phyloP scores from a whole-genome alignment of 1,284 basidiomycete genomes.

The Cryptococcus sp. region DNA sequence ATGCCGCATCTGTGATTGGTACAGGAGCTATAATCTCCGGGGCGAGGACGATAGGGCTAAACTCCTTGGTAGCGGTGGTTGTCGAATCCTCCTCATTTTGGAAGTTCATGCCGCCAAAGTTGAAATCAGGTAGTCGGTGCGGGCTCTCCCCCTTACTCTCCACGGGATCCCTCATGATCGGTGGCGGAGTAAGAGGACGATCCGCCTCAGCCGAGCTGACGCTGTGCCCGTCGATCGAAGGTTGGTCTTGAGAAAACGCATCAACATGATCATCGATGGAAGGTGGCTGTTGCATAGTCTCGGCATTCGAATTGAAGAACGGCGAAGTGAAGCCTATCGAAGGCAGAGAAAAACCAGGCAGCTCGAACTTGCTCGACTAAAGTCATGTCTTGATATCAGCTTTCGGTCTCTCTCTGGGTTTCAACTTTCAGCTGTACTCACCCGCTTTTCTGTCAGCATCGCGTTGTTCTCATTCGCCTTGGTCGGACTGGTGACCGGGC shows the following conservation, averaged over 20 bases:
- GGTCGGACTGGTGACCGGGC: conserved; percentile 31
- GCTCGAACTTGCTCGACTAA: conserved; percentile 30
- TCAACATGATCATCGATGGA: conserved; percentile 2
- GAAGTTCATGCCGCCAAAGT: conserved; percentile 25
- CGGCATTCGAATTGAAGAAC: conserved; percentile 23
- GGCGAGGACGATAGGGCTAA: neutral
- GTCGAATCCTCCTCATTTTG: neutral
- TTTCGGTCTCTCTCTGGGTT: neutral
- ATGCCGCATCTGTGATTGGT: neutral
- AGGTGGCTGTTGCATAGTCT: conserved; percentile 10
- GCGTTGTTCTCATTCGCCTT: conserved; percentile 10
- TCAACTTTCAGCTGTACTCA: conserved; percentile 14
- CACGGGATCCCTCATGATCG: conserved; percentile 4
- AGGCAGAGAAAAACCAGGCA: conserved; percentile 43
- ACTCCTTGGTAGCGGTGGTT: conserved; percentile 4
- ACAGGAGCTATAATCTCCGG: neutral
- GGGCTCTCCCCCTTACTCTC: conserved; percentile 26
- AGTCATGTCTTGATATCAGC: neutral
- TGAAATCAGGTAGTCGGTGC: conserved; percentile 43
- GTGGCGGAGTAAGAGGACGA: conserved; percentile 46
- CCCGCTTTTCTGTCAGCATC: conserved; percentile 19
- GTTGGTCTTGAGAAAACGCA: neutral
- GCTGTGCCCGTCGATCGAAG: neutral
- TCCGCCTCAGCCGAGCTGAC: conserved; percentile 3
- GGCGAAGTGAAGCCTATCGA: conserved; percentile 40